Base-by-base conservation (phyloP, 2,329 filamentous ascomycete species). In the Pseudodiploospora longispora region DNA sequence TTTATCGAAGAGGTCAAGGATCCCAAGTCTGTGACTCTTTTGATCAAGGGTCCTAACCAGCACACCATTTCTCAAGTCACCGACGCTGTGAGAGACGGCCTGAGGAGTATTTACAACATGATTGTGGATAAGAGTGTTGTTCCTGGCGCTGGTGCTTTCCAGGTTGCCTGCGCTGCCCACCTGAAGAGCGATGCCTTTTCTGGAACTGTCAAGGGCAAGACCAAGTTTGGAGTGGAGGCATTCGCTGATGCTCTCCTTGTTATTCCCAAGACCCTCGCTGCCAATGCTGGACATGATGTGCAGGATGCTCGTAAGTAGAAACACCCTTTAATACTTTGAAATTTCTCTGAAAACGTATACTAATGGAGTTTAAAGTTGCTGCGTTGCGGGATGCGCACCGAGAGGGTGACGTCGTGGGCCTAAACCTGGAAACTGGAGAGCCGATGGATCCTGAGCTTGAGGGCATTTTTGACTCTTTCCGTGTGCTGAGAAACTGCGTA, bases 1-100 rank as follows among this genome's bases (percentile, higher is more conserved):
- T 98, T 98, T 63, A 78, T 98, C 49, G 93, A 98, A 69, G 93
- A 98, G 57, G 93, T 98, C 59, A 97, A 96, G 76, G 89, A 97
- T 50, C 87, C 93, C 50, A 98, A 98, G 74, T 96, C 91, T 1
- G 93, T 98, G 38, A 98, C 93, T 10, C 75, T 98, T 30, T 76
- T 98, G 59, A 97, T 98, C 75, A 98, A 97, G 75, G 93, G 93
- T 27, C 93, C 93, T 51, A 98, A 98, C 68, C 76, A 83, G 60
- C 93, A 98, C 72, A 97, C 91, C 49, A 98, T 98, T 58, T 82
- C 86, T 10, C 93, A 98, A 68, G 89, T 98, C 60, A 95, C 89
- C 53, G 93, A 98, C 62, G 93, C 93, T 3, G 93, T 97, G 37
- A 82, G 93, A 43, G 93, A 98, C 62, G 93, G 93, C 50, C 76